phyloP scores from a whole-genome alignment of 768 basidiomycete genomes.

The Podaxis rugospora region DNA sequence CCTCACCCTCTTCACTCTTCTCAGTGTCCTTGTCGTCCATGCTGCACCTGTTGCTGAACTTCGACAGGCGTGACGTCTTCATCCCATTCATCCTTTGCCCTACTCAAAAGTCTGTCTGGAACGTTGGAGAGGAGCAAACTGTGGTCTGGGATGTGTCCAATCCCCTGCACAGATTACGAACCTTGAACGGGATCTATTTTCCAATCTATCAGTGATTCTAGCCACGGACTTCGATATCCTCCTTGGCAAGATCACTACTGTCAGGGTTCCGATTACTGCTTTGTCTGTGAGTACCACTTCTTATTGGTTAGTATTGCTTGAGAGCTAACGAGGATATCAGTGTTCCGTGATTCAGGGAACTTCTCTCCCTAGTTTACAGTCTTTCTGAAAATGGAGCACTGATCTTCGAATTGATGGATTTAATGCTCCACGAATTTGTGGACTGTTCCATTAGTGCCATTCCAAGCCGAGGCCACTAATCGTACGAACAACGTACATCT shows the following conservation, averaged over 20 bases:
- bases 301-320: not conserved
- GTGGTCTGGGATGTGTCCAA: constrained; percentile 46
- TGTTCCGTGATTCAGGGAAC: constrained; percentile 31
- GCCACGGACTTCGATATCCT: constrained; percentile 34
- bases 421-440: not conserved
- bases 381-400: not conserved
- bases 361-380: constrained; percentile 5
- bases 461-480: constrained; percentile 18
- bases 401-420: constrained; percentile 19
- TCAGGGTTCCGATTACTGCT: constrained; percentile 34
- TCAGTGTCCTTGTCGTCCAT: constrained; percentile 14
- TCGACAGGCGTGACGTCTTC: constrained; percentile 40
- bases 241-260: constrained; percentile 23
- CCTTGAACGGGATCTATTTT: not conserved
- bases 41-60: constrained; percentile 19
- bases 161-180: constrained; percentile 47
- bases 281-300: constrained; percentile 32
- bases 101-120: constrained; percentile 32
- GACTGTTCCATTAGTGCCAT: constrained; percentile 56
- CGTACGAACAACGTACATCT: constrained; percentile 40
- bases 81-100: constrained; percentile 39
- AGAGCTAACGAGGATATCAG: constrained; percentile 12
- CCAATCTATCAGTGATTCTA: constrained; percentile 20
- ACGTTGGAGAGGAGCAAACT: constrained; percentile 29
- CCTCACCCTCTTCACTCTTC: constrained; percentile 11